Base-by-base conservation (phyloP, 345 rosid species). In the Melaleuca quinquenervia region DNA sequence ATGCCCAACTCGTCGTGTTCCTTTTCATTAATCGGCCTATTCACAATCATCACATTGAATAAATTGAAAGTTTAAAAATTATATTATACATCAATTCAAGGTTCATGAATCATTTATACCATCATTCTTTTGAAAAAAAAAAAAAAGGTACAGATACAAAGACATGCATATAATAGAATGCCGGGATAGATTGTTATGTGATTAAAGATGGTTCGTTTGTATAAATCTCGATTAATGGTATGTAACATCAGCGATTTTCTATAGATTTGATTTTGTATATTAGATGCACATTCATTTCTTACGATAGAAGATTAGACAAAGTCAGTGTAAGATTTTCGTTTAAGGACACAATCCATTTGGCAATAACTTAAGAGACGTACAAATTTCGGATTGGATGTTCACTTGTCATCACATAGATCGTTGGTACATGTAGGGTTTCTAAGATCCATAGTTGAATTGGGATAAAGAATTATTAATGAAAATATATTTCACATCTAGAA, bases 21-120 rank as follows among this genome's bases (percentile, higher is more conserved):
- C 18, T 85, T 88, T 60, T 94, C 92, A 10, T 89, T 91, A 2
- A 94, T 84, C 85, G 94, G 94, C 1, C 87, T 88, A 9, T 94
- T 98, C 22, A 90, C 92, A 24, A 96, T 93, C 76, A 94, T 85
- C 76, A 4, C 3, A 41, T 41, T 41, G 41, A 41, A 41, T 41
- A 41, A 41, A 2, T 41, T 41, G 41, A 41, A n/a, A n/a, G n/a
- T n/a, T n/a, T n/a, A n/a, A n/a, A n/a, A n/a, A n/a, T n/a, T n/a
- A n/a, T n/a, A n/a, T n/a, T n/a, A n/a, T n/a, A n/a, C n/a, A n/a
- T n/a, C n/a, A n/a, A n/a, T n/a, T n/a, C n/a, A n/a, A n/a, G n/a
- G n/a, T n/a, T n/a, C n/a, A n/a, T n/a, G n/a, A n/a, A n/a, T n/a
- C n/a, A n/a, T n/a, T n/a, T n/a, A n/a, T n/a, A n/a, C n/a, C n/a